A percentile compares a stretch with the other conserved stretches of the same genome.
Evolutionary conservation across 2,329 filamentous ascomycete genomes (phyloP).

Genomic region (Colletotrichum sp.): DNA sequence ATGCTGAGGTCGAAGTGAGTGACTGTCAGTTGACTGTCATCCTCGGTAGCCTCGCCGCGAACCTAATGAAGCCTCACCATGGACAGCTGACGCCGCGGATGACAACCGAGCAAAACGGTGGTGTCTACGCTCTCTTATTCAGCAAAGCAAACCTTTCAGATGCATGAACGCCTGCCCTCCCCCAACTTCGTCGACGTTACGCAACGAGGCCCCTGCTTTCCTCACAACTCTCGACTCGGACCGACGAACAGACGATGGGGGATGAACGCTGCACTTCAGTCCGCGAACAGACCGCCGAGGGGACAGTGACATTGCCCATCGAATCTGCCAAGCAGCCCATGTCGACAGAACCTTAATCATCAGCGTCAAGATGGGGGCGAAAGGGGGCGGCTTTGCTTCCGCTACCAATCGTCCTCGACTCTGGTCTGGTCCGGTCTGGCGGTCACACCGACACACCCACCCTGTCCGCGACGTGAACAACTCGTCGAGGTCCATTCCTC

Average conservation of each 20-base stretch:
- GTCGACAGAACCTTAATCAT: slow-evolving; percentile 13
- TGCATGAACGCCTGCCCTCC: slow-evolving; percentile 4
- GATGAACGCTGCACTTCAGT: slow-evolving; percentile 12
- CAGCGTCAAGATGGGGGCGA: not conserved
- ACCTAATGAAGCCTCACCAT: not conserved
- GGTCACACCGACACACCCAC: not conserved
- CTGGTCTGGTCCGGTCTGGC: not conserved
- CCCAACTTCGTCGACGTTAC: not conserved
- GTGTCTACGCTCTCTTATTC: not conserved
- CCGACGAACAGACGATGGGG: slow-evolving; percentile 10
- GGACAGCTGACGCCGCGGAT: not conserved
- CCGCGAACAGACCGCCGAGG: slow-evolving; percentile 9
- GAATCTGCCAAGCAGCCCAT: slow-evolving; percentile 11
- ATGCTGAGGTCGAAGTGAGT: not conserved
- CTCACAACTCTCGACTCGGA: not conserved
- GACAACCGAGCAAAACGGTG: not conserved
- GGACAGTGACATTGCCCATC: slow-evolving; percentile 7
- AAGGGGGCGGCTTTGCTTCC: not conserved
- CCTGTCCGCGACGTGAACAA: not conserved
- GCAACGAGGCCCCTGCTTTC: not conserved
- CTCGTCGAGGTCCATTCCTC: not conserved
- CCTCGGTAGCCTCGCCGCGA: not conserved
- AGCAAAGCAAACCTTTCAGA: not conserved
- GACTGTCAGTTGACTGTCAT: not conserved
- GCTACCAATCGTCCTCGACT: not conserved